Evolutionary conservation across 257 asterid genomes (phyloP), one percentile per base, ranked within the genome.

Genomic region (Galeopsis tetrahit): DNA sequence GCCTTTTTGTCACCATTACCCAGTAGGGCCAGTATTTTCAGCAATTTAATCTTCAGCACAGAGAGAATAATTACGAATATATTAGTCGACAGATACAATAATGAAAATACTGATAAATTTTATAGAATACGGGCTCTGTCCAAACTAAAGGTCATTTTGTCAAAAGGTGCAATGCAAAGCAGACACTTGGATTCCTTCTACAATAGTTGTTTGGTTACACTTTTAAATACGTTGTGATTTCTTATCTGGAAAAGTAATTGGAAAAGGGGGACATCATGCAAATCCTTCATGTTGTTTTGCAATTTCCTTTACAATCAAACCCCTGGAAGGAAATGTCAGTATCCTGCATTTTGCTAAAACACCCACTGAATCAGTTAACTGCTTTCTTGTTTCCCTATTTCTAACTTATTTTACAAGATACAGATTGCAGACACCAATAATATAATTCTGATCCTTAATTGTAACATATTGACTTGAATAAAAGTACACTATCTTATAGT

Each of bases 1-100:
- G 97, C 85, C 75, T 85, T 89, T 78, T 87, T 90, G 85, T 90
- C 96, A 66, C 90, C 92, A 58, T 73, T 84, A 52, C 97, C 91
- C 69, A 90, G 82, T 57, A 84, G 49, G 36, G 88, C 88, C 61
- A 90, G 80, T 69, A 86, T 85, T 75, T 90, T 90, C 84, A 88
- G 69, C 72, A 90, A 78, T 75, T 90, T 90, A 85, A 90, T 85
- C 96, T 87, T 78, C 75, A 78, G 58, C 40, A 74, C 6, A 61
- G 36, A 56, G 17, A 69, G 14, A 33, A 39, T 38, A 42, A 0
- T 34, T n/a, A 63, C 10, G 6, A 4, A 71, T 38, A 63, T 35
- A 79, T 75, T 21, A 36, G 42, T 43, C 21, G 40, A 61, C 33
- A 34, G 38, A 65, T 40, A 39, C 31, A 73, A 32, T 62, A 31